Evolutionary conservation across 768 basidiomycete genomes (phyloP), one percentile per base, ranked within the genome.

Genomic region (Lentinula sp.): DNA sequence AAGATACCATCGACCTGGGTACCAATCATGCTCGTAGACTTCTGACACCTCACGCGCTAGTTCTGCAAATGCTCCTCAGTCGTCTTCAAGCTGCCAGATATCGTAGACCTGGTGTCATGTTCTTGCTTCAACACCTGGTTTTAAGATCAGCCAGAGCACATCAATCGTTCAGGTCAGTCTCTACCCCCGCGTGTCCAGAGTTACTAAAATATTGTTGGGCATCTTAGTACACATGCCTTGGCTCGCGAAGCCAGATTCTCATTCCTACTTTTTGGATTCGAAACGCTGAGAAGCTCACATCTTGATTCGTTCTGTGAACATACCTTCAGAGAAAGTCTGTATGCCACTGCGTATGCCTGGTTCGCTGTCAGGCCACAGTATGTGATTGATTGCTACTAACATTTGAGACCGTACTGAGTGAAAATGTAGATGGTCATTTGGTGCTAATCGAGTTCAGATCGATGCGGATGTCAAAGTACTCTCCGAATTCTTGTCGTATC

Each of bases 41-140:
- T 5, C 81, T 98, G 8, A 79, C 84, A 2, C 93, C 97, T 5
- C 97, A 98, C 74, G 80, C 82, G 1, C 78, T 95, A 15, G 80
- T 98, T 31, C 71, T 98, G 50, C 87, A 94, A 65, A 89, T 98
- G 81, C 71, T 98, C 8, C 85, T 94, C 61, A 97, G 93, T 70
- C 87, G 95, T 48, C 80, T 97, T 65, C 96, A 98, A 74, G 92
- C 96, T 46, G 93, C 95, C 56, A 86, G 94, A 62, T 96, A 98
- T 75, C 84, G 89, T 40, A 81, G 89, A 60, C 86, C 89, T 0
- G 87, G 87, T 9, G 84, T 98, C 40, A 93, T 97, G 82, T 80
- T 89, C 57, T 79, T 96, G 15, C 85, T 95, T 57, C 87, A 94
- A 65, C 84, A 91, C 32, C 71, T 98, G n/a, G 85, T 95, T 5